Evolutionary conservation across 768 basidiomycete genomes (phyloP).

Genomic region (Russula olivacea): DNA sequence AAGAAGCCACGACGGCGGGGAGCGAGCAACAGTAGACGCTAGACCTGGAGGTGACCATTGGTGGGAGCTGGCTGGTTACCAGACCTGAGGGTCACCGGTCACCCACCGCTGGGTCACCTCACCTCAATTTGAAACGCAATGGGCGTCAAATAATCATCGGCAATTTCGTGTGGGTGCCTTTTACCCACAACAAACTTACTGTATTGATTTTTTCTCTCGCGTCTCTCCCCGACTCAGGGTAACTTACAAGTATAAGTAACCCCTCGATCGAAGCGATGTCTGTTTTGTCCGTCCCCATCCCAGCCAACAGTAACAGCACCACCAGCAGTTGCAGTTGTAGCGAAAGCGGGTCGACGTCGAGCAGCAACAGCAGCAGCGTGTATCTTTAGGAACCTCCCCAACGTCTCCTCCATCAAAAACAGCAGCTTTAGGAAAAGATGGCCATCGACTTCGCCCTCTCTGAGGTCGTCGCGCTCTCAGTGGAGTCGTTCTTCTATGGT

Average conservation of each 20-base stretch:
- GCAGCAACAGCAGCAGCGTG: neutral
- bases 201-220: neutral
- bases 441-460: conserved; percentile 21
- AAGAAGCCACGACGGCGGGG: conserved; percentile 1
- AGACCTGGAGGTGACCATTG: too few relatives aligned
- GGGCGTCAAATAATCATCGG: too few relatives aligned
- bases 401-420: neutral
- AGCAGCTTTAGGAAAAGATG: neutral
- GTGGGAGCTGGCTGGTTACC: too few relatives aligned
- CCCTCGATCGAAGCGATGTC: neutral
- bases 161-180: too few relatives aligned
- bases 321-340: neutral
- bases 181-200: too few relatives aligned
- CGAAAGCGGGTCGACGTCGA: too few relatives aligned
- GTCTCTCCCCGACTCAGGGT: neutral
- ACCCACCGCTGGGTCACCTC: too few relatives aligned
- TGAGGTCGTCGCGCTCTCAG: conserved; percentile 20
- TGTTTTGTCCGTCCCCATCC: neutral
- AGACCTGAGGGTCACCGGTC: too few relatives aligned
- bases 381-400: neutral
- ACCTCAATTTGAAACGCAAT: too few relatives aligned
- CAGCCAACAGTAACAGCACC: neutral
- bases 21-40: too few relatives aligned
- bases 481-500: conserved; percentile 22
- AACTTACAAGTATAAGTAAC: neutral